Evolutionary conservation across 2,329 filamentous ascomycete species (phyloP).

Genomic region (Arthroderma sp.): DNA sequence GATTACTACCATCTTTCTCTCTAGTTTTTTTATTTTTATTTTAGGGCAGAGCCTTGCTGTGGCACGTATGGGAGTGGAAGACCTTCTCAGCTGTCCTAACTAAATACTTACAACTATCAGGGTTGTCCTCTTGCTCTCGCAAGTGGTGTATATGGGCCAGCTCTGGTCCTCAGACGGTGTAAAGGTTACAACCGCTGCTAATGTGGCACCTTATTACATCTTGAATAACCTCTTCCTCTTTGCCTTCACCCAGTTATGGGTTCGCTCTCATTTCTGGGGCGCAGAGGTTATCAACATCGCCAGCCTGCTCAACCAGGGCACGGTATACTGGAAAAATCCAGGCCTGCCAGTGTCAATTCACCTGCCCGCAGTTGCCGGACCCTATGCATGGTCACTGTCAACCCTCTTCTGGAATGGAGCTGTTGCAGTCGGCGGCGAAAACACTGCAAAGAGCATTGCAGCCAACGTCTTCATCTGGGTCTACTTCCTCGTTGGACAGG

Average conservation of each 20-base stretch:
- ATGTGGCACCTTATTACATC: conserved; percentile 74
- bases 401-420: conserved; percentile 84
- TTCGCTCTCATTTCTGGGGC: conserved; percentile 59
- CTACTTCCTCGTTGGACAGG: conserved; percentile 60
- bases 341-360: conserved; percentile 63
- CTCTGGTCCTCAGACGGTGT: conserved; percentile 57
- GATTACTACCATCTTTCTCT: background rate
- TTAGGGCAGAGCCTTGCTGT: background rate
- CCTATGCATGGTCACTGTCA: conserved; percentile 74
- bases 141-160: conserved; percentile 61
- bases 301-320: conserved; percentile 70
- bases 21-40: too few relatives aligned
- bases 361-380: conserved; percentile 58
- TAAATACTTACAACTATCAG: conserved; percentile 26
- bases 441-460: conserved; percentile 58
- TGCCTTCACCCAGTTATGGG: conserved; percentile 71
- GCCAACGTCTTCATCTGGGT: conserved; percentile 85
- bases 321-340: conserved; percentile 68
- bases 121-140: conserved; percentile 60
- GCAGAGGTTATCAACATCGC: conserved; percentile 62
- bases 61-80: background rate
- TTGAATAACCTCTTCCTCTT: conserved; percentile 73
- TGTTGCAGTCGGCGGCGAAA: conserved; percentile 58
- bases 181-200: conserved; percentile 55
- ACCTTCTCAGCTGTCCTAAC: background rate